Conservation (phyloP, 306 rosid genomes). For the Acacia crassicarpa region DNA sequence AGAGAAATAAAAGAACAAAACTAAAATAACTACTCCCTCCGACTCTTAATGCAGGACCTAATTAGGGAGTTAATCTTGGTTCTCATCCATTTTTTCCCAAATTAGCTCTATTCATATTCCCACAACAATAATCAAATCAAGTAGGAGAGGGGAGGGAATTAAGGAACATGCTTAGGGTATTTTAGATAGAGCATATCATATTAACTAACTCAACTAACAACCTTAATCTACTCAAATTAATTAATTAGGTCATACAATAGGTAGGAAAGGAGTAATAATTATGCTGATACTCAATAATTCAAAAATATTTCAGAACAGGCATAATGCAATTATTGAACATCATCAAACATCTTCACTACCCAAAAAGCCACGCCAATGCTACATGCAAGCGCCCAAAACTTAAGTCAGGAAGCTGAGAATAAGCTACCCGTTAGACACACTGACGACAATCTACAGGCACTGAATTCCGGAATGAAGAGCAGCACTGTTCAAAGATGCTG, state of each 20-base stretch:
- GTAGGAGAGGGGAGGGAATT: too few species aligned
- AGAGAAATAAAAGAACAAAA: background rate
- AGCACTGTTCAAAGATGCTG: background rate
- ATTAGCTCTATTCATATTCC: too few species aligned
- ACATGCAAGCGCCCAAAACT: background rate
- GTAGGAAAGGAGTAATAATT: background rate
- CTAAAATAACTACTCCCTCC: background rate
- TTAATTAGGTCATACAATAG: too few species aligned
- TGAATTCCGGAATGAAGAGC: background rate
- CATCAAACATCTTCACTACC: background rate
- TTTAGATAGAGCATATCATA: too few species aligned
- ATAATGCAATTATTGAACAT: background rate
- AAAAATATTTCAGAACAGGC: background rate
- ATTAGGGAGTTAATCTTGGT: too few species aligned
- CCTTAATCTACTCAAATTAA: too few species aligned
- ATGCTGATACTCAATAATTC: background rate
- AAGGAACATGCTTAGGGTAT: too few species aligned
- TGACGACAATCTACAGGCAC: background rate
- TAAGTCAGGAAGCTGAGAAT: background rate
- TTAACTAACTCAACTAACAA: too few species aligned
- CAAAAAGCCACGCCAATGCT: background rate
- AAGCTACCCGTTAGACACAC: background rate
- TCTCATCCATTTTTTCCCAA: too few species aligned
- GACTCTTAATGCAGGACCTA: too few species aligned
- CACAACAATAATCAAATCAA: too few species aligned